Percentiles rank a stretch among this genome's conserved stretches.
These are phyloP conservation scores for Silene coronaria DNA, from an alignment of 179 eudicot genomes.

Conservation along the genomic window DNA sequence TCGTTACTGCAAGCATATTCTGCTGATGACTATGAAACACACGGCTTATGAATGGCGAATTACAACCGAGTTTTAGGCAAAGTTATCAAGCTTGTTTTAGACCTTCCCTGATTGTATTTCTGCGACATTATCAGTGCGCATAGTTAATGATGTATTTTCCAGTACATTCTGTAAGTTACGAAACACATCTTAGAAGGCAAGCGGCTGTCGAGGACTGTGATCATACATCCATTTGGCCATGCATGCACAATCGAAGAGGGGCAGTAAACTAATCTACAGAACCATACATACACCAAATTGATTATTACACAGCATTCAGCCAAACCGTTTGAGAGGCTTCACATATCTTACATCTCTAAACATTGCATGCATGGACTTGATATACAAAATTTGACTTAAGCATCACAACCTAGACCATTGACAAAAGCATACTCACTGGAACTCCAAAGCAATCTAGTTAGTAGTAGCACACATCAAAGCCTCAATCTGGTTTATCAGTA, in stretches of 20 bases:
- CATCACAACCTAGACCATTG: neutral
- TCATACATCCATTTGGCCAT: slow-evolving; percentile 1
- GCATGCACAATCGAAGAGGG: neutral
- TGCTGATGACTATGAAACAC: too few species aligned
- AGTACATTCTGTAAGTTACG: too few species aligned
- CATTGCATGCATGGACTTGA: neutral
- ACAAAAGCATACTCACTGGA: neutral
- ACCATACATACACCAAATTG: slow-evolving; percentile 5
- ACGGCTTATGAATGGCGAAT: too few species aligned
- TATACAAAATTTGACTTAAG: neutral
- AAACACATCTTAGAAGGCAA: too few species aligned
- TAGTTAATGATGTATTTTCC: too few species aligned
- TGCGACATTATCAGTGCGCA: too few species aligned
- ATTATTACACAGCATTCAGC: neutral
- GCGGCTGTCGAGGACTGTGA: too few species aligned
- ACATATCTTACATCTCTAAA: neutral
- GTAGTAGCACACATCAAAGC: neutral
- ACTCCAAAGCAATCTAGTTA: neutral
- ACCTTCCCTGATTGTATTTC: too few species aligned
- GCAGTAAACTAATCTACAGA: neutral
- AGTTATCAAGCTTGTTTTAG: too few species aligned
- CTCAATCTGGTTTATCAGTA: neutral
- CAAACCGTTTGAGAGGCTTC: neutral
- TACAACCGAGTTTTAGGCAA: too few species aligned
- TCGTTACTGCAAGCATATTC: too few species aligned